Conservation (phyloP, 1,284 basidiomycete species). For the Leucoagaricus sp. region DNA sequence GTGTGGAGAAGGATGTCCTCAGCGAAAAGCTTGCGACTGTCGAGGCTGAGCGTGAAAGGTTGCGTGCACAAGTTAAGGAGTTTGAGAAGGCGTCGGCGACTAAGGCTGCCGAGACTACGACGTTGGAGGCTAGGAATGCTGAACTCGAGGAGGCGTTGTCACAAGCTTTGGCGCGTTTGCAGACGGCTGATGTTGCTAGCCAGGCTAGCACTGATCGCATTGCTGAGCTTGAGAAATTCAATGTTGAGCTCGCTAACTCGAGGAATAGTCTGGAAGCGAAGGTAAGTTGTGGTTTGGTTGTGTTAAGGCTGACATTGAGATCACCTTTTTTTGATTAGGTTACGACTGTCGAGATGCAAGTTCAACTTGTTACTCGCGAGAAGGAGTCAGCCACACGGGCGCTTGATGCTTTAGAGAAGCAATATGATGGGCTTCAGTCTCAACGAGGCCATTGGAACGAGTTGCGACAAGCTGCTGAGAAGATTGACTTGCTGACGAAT, state of each 20-base stretch:
- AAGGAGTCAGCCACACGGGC: conserved; percentile 57
- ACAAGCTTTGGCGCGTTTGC: conserved; percentile 66
- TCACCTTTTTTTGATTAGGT: conserved; percentile 41
- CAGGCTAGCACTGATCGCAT: conserved; percentile 62
- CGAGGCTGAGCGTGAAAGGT: conserved; percentile 64
- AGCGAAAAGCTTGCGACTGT: conserved; percentile 57
- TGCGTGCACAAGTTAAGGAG: conserved; percentile 56
- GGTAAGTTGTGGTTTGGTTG: conserved; percentile 40
- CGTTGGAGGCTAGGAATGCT: conserved; percentile 53
- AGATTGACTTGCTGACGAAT: conserved; percentile 64
- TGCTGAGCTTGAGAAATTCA: conserved; percentile 58
- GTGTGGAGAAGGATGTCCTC: conserved; percentile 78
- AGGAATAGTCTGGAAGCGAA: conserved; percentile 57
- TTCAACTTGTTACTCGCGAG: conserved; percentile 56
- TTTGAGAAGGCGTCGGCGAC: conserved; percentile 45
- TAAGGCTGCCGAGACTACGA: conserved; percentile 47
- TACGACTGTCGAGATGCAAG: conserved; percentile 59
- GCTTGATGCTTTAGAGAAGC: conserved; percentile 53
- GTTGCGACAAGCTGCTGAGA: conserved; percentile 63
- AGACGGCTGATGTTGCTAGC: conserved; percentile 66
- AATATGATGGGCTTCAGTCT: conserved; percentile 56
- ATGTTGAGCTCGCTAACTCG: conserved; percentile 52
- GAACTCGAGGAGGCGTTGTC: conserved; percentile 71
- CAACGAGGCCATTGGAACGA: conserved; percentile 75
- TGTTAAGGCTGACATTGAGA: conserved; percentile 12